A percentile compares a stretch with the other conserved stretches of the same genome.
Conservation (phyloP, 2,329 filamentous ascomycete species). For the Teratosphaeria viscida region DNA sequence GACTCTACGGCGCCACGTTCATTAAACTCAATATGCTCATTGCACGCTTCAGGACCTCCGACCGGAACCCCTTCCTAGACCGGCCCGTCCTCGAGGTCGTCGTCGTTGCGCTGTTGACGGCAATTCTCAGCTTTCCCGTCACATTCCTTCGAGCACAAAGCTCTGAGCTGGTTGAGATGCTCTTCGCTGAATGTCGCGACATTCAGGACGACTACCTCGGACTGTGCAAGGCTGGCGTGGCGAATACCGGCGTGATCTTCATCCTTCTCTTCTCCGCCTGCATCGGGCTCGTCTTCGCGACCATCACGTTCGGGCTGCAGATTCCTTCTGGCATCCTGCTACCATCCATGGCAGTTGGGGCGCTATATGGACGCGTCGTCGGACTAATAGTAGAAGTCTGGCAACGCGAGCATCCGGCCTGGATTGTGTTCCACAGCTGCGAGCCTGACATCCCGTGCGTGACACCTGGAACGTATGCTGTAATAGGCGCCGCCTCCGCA, state of each 20-base stretch:
- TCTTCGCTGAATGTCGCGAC: conserved; percentile 83
- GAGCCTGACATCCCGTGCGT: conserved; percentile 77
- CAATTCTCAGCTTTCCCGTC: conserved; percentile 88
- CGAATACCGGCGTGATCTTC: conserved; percentile 70
- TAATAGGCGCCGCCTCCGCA: conserved; percentile 90
- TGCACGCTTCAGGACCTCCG: conserved; percentile 65
- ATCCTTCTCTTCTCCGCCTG: conserved; percentile 72
- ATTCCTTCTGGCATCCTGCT: conserved; percentile 93
- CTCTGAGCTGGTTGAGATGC: conserved; percentile 78
- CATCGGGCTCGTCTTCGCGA: conserved; percentile 74
- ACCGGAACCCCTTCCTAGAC: conserved; percentile 49
- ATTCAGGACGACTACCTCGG: conserved; percentile 77
- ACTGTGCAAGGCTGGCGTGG: conserved; percentile 78
- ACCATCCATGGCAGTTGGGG: conserved; percentile 91
- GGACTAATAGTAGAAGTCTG: conserved; percentile 84
- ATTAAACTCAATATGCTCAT: conserved; percentile 89
- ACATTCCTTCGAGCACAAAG: conserved; percentile 91
- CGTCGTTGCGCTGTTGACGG: conserved; percentile 68
- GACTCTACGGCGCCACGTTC: conserved; percentile 89
- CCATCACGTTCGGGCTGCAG: conserved; percentile 84
- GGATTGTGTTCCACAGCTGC: conserved; percentile 69
- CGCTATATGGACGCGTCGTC: conserved; percentile 76
- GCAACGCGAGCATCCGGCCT: conserved; percentile 67
- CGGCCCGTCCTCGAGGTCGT: conserved; percentile 71
- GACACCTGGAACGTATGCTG: conserved; percentile 90